phyloP scores from a whole-genome alignment of 2,329 filamentous ascomycete genomes.

The Fusarium sambucinum region DNA sequence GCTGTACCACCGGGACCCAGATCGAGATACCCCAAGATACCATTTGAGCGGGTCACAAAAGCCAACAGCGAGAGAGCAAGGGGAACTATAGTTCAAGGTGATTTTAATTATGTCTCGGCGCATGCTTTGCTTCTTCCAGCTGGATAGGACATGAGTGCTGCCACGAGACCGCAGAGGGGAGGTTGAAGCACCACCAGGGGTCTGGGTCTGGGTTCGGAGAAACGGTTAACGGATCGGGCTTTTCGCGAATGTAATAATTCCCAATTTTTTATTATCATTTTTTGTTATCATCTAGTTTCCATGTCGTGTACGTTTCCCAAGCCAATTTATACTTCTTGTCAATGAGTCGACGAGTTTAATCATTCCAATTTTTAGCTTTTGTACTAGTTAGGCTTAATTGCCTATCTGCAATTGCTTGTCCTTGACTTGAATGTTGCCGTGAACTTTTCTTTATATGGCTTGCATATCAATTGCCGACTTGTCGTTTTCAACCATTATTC shows the following conservation, averaged over 20 bases:
- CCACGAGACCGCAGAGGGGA: constrained; percentile 35
- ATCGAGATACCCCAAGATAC: constrained; percentile 47
- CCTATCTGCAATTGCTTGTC: neutral
- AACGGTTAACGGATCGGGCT: constrained; percentile 48
- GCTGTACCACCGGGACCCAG: constrained; percentile 41
- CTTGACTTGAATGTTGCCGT: neutral
- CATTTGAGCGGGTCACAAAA: constrained; percentile 44
- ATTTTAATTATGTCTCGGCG: constrained; percentile 45
- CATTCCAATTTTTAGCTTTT: neutral
- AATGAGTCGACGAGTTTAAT: constrained; percentile 22
- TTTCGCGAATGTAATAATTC: constrained; percentile 64
- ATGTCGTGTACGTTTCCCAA: constrained; percentile 46
- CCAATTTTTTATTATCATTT: constrained; percentile 55
- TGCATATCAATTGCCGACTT: neutral
- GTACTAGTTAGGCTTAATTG: no score
- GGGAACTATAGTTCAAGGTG: constrained; percentile 35
- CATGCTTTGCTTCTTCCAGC: constrained; percentile 34
- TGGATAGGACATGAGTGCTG: constrained; percentile 30
- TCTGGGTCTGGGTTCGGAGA: constrained; percentile 44
- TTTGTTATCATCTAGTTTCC: constrained; percentile 45
- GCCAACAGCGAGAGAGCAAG: constrained; percentile 37
- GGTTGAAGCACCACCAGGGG: constrained; percentile 47
- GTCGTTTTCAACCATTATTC: no score
- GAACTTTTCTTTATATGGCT: neutral
- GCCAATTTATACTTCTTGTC: constrained; percentile 43